Evolutionary conservation across 352 stramenopile species (phyloP), one percentile per base, ranked within the genome.

Genomic region (Phytophthora chlamydospora): DNA sequence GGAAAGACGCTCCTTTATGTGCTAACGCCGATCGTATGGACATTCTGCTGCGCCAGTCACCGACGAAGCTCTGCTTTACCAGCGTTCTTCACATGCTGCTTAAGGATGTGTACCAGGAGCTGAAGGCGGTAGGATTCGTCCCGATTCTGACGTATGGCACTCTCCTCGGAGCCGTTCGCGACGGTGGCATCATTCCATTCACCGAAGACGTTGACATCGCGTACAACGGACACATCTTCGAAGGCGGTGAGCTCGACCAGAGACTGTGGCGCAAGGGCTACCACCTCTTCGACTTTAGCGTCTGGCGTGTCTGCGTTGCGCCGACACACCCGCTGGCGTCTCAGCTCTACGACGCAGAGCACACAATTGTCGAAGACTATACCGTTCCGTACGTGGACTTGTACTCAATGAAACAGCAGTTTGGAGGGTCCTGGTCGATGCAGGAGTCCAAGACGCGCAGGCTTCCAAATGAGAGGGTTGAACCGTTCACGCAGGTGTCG

Each of bases 21-120:
- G 52, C 53, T 5, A 54, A 41, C 3, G 62, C 76, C 6, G 74
- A 83, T 58, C 74, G 76, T 7, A 62, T 82, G 46, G 74, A 83
- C 41, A 60, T 86, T 14, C 58, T 86, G 2, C 53, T 49, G 0
- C 44, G 27, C 6, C 36, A 63, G 45, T 63, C 55, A 14, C 58
- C 59, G 27, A 40, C 58, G 4, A 76, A 71, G 45, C 40, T 68
- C 9, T 86, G 76, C 55, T 75, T 72, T 39, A 62, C 43, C 17
- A 81, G 73, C 46, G 68, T 78, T n/a, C 54, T 86, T 51, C 71
- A 86, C 54, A 66, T 83, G 64, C 49, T 86, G n/a, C 58, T 86
- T 2, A 52, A 76, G 34, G 76, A 86, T 48, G 71, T 81, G 2
- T 83, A 80, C 48, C 51, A 68, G 10, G 67, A 83, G 49, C 47